A percentile compares a stretch with the other conserved stretches of the same genome.
Evolutionary conservation across 2,329 filamentous ascomycete genomes (phyloP).

Genomic region (Fonsecaea erecta): DNA sequence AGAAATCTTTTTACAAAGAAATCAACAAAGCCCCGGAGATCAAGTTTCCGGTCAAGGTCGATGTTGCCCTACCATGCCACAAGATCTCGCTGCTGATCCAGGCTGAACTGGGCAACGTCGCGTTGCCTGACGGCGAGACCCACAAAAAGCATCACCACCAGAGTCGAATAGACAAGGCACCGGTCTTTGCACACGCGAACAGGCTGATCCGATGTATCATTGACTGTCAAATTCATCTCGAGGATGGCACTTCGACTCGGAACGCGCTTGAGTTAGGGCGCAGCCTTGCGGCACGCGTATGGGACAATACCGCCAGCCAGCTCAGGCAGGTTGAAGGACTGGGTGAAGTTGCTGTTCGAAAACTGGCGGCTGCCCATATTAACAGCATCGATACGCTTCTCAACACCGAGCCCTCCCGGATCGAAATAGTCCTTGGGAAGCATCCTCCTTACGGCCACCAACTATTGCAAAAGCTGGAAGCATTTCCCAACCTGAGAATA

Average conservation of each 20-base stretch:
- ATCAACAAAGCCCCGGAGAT: constrained; percentile 72
- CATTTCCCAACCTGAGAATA: constrained; percentile 72
- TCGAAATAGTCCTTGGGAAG: constrained; percentile 76
- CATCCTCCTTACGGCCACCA: constrained; percentile 83
- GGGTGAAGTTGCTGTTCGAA: constrained; percentile 74
- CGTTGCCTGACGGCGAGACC: constrained; percentile 65
- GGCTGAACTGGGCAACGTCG: constrained; percentile 69
- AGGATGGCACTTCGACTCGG: constrained; percentile 69
- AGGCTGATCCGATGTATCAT: constrained; percentile 75
- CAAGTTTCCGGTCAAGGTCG: constrained; percentile 71
- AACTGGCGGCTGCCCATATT: constrained; percentile 72
- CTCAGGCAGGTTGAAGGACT: constrained; percentile 82
- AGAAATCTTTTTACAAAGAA: constrained; percentile 71
- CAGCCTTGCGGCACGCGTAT: constrained; percentile 73
- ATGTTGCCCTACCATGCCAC: constrained; percentile 68
- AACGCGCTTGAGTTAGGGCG: constrained; percentile 77
- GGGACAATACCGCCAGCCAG: constrained; percentile 82
- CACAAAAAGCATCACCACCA: constrained; percentile 57
- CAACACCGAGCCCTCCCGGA: constrained; percentile 67
- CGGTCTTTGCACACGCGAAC: constrained; percentile 71
- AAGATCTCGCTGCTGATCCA: constrained; percentile 82
- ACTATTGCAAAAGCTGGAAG: constrained; percentile 65
- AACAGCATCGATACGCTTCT: constrained; percentile 73
- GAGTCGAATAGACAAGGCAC: constrained; percentile 55
- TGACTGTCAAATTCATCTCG: constrained; percentile 67